phyloP scores from a whole-genome alignment of 1,284 basidiomycete genomes.

The Cryptococcus sp. region DNA sequence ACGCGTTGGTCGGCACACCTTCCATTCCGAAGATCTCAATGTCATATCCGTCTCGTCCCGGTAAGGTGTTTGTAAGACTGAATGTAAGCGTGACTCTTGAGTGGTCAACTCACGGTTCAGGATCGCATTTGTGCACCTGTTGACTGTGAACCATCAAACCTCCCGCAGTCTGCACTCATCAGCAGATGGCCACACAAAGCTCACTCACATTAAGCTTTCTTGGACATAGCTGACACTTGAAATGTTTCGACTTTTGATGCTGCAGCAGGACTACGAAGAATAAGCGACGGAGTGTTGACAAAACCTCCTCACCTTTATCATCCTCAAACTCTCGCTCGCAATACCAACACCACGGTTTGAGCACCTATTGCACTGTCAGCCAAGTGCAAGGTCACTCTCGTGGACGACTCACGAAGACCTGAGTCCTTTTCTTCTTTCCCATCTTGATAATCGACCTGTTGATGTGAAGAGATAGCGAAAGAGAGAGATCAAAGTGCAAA shows the following conservation, averaged over 20 bases:
- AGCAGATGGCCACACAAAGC: slow-evolving; percentile 1
- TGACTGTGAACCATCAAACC: slow-evolving; percentile 98
- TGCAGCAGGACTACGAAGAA: slow-evolving; percentile 81
- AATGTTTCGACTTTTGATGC: slow-evolving; percentile 99
- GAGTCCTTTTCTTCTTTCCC: slow-evolving; percentile 53
- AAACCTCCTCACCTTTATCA: slow-evolving; percentile 71
- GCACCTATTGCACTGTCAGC: slow-evolving; percentile 59
- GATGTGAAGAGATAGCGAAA: neutral
- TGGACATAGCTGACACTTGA: slow-evolving; percentile 95
- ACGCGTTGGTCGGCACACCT: slow-evolving; percentile 89
- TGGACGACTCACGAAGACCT: slow-evolving; percentile 45
- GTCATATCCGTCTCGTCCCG: slow-evolving; percentile 95
- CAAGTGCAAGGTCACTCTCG: neutral
- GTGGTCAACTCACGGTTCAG: slow-evolving; percentile 73
- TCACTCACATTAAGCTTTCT: slow-evolving; percentile 71
- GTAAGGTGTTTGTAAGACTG: slow-evolving; percentile 93
- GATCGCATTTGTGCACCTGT: slow-evolving; percentile 97
- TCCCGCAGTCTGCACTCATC: slow-evolving; percentile 65
- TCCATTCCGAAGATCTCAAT: slow-evolving; percentile 99
- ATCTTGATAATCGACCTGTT: slow-evolving; percentile 26
- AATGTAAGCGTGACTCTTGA: slow-evolving; percentile 21
- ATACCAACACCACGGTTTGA: slow-evolving; percentile 97
- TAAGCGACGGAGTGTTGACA: neutral
- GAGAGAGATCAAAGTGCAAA: neutral
- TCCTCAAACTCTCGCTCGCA: slow-evolving; percentile 98